Base-by-base conservation (phyloP, 441 rosid species). In the Eruca vesicaria region DNA sequence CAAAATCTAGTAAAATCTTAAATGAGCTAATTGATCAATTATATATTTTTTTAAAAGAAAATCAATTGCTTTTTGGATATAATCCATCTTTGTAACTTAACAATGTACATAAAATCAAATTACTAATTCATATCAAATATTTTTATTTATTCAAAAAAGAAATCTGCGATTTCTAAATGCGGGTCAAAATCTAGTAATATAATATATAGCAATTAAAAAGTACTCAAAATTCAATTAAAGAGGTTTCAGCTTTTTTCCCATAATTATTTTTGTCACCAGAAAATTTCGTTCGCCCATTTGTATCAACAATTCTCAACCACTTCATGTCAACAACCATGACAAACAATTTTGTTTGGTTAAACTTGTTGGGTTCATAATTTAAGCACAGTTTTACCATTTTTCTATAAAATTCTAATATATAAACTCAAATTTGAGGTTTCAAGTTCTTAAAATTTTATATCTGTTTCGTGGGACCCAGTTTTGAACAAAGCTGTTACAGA, bases 281-380 rank as follows among this genome's bases (percentile, higher is more conserved):
- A 64, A 35, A 3, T 8, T 32, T 41, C 0, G 43, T 73, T 74
- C 63, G 21, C 23, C 31, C 9, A 48, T 60, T 63, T 64, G 32
- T 63, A 33, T 65, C 35, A 19, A 65, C 35, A 19, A 65, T 33
- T 52, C 31, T 38, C 69, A 78, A 19, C 73, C 80, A 60, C 65
- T 72, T 66, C 77, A 78, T 66, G 29, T 59, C 41, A 78, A 78
- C 77, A 8, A 53, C 64, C 66, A 16, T 1, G 69, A 26, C n/a
- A 77, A 76, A 71, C 4, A 23, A 76, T 45, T 20, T 9, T 0
- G 21, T 63, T 7, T 77, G 20, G 73, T 68, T 60, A 74, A 50
- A 67, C 62, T 59, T 29, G 16, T 67, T 50, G 8, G 16, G 16
- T 59, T 59, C 61, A 58, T 59, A 74, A 33, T 26, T 23, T 45